Base-by-base conservation (phyloP, 2,329 filamentous ascomycete species). In the Pestalotiopsis sp. region DNA sequence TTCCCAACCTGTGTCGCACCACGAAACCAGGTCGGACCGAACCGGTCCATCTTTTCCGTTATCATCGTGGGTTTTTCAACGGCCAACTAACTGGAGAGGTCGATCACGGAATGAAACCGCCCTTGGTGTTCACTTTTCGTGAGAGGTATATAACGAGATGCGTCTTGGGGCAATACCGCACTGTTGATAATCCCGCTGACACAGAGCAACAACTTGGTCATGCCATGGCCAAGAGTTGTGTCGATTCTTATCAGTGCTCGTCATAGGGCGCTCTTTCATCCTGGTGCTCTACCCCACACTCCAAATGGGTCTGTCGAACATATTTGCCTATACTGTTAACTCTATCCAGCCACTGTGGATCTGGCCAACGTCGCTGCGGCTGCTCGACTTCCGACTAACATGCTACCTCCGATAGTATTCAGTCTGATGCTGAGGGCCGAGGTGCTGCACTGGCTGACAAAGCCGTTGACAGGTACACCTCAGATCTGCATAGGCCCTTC, bases 231-330 rank as follows among this genome's bases (percentile, higher is more conserved):
- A 62, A 36, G 27, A 62, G 25, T 12, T 62, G 27, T 23, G 61
- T 17, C 61, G 17, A 20, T 64, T 64, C 61, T 64, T 64, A 64
- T 64, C 61, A 64, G 61, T 64, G 61, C 61, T 64, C 61, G 61
- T 49, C 61, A 64, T 64, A 52, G 38, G 39, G 39, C 23, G 25
- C 20, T 64, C 27, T 52, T 49, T n/a, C 17, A 64, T 27, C 38
- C 61, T 31, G n/a, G 61, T n/a, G 39, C 14, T 39, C 31, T 64
- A 64, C 61, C 61, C 61, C 61, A 64, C 59, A 62, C 36, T 62
- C 27, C 27, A 38, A 38, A 52, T 45, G 57, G 57, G 23, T 27
- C 23, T 27, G 5, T 59, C 4, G 23, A 27, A 27, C 57, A 36
- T 36, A 59, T 27, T 59, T 36, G 38, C 61, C 61, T 64, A 64